These are phyloP conservation scores for Termitomyces sp. DNA, from an alignment of 768 basidiomycete species.

Conservation along the genomic window DNA sequence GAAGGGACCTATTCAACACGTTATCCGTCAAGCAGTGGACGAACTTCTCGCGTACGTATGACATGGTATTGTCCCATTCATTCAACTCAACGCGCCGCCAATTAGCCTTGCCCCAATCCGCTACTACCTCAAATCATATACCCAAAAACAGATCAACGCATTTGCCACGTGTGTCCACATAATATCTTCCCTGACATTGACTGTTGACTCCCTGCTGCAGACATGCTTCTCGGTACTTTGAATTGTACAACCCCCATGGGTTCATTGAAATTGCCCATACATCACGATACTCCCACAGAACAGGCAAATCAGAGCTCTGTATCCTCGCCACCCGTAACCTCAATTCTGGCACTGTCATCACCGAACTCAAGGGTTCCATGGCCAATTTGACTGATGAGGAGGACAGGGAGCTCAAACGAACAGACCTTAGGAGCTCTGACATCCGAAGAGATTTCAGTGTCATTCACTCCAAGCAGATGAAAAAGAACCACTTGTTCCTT, in stretches of 20 bases:
- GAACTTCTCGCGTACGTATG: conserved; percentile 60
- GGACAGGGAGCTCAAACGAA: conserved; percentile 81
- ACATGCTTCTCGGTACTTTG: conserved; percentile 85
- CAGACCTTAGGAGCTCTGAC: conserved; percentile 67
- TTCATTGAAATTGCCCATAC: conserved; percentile 88
- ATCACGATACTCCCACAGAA: conserved; percentile 79
- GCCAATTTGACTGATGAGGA: conserved; percentile 83
- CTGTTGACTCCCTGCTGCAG: conserved; percentile 32
- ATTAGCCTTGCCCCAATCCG: conserved; percentile 67
- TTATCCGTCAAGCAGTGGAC: conserved; percentile 70
- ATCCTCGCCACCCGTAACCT: conserved; percentile 77
- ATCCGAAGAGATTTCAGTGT: conserved; percentile 88
- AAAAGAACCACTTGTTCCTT: conserved; percentile 87
- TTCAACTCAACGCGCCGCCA: conserved; percentile 15
- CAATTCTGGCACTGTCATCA: conserved; percentile 63
- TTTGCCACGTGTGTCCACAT: conserved; percentile 77
- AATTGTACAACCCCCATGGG: conserved; percentile 78
- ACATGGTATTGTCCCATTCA: conserved; percentile 15
- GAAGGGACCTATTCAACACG: conserved; percentile 50
- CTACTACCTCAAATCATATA: conserved; percentile 70
- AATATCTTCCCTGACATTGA: conserved; percentile 16
- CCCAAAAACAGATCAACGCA: conserved; percentile 83
- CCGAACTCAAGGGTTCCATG: conserved; percentile 89
- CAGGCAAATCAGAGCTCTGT: conserved; percentile 85
- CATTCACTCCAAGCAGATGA: conserved; percentile 87